Base-by-base conservation (phyloP, 1,284 basidiomycete species). In the Fomes fomentarius region DNA sequence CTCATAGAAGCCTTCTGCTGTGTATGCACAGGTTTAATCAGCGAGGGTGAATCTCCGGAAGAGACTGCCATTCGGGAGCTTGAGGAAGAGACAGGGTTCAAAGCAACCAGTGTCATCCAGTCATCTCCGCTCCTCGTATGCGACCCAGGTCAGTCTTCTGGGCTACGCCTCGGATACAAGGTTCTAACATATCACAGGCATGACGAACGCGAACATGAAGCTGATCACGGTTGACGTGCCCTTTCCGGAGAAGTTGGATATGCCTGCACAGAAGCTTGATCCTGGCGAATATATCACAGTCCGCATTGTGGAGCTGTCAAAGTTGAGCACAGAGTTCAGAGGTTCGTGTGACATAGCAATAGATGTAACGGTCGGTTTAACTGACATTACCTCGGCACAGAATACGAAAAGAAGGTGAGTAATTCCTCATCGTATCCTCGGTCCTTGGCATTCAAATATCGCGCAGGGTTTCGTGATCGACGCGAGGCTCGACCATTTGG, bases 71-170 rank as follows among this genome's bases (percentile, higher is more conserved):
- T 94, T 31, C 83, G 94, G 31, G 95, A 98, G 67, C 79, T 98
- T 8, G 78, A 87, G 63, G 95, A 98, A 73, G 95, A 97, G 72
- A 96, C 94, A 0, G 94, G 94, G 1, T 96, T 89, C 71, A 83
- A 77, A 59, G 85, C 80, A n/a, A 75, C 78, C 60, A 72, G 74
- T 34, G 76, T 94, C 31, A 66, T 87, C 25, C 80, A 91, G 48
- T 77, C 85, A 0, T 88, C 90, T 1, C 84, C 89, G 1, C 68
- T 91, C 1, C 68, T 92, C 24, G 91, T 91, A 37, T 79, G 77
- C 60, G 91, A 93, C 74, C 93, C 84, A 67, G 93, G 89, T 89
- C 37, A 55, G 79, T 72, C 22, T 43, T 30, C 33, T 42, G 5
- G 28, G 10, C 39, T 19, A 14, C 31, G 3, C 19, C 6, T 30